Percentiles rank a stretch among this genome's conserved stretches.
phyloP scores from a whole-genome alignment of 805 yeast genomes.

The Saccharomycopsis fodiens region DNA sequence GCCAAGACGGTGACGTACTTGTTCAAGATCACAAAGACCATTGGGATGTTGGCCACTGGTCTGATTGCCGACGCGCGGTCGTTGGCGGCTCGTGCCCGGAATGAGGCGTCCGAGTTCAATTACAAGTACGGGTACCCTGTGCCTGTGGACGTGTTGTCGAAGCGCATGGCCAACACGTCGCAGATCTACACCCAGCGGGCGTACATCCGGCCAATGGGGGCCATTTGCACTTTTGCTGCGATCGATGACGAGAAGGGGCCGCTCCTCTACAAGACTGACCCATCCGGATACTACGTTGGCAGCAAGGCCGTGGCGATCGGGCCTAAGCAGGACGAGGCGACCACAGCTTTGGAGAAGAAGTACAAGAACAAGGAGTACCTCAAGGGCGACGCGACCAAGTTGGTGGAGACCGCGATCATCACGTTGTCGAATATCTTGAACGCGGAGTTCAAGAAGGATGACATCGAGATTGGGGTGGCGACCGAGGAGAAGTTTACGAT shows the following conservation, averaged over 20 bases:
- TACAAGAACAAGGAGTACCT: slow-evolving; percentile 66
- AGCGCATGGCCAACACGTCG: slow-evolving; percentile 91
- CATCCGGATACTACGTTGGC: slow-evolving; percentile 92
- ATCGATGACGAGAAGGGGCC: slow-evolving; percentile 91
- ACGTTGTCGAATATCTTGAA: slow-evolving; percentile 82
- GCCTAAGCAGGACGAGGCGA: slow-evolving; percentile 94
- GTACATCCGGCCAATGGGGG: slow-evolving; percentile 97
- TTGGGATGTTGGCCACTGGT: slow-evolving; percentile 92
- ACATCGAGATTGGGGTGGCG: slow-evolving; percentile 89
- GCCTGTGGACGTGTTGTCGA: slow-evolving; percentile 89
- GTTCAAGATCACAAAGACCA: slow-evolving; percentile 68
- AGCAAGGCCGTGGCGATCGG: slow-evolving; percentile 92
- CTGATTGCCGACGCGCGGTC: slow-evolving; percentile 94
- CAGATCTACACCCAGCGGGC: slow-evolving; percentile 97
- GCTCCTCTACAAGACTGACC: slow-evolving; percentile 85
- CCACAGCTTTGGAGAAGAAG: slow-evolving; percentile 82
- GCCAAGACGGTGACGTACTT: slow-evolving; percentile 80
- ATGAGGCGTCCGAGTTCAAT: slow-evolving; percentile 93
- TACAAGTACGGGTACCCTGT: slow-evolving; percentile 94
- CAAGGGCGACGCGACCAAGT: slow-evolving; percentile 79
- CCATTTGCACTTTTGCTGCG: slow-evolving; percentile 79
- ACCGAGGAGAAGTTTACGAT: slow-evolving; percentile 57
- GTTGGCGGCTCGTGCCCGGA: slow-evolving; percentile 80
- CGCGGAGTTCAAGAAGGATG: slow-evolving; percentile 90
- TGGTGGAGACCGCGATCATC: slow-evolving; percentile 83